Evolutionary conservation across 23 red algal genomes (phyloP), one percentile per base, ranked within the genome.

Genomic region (Chondrus crispus): DNA sequence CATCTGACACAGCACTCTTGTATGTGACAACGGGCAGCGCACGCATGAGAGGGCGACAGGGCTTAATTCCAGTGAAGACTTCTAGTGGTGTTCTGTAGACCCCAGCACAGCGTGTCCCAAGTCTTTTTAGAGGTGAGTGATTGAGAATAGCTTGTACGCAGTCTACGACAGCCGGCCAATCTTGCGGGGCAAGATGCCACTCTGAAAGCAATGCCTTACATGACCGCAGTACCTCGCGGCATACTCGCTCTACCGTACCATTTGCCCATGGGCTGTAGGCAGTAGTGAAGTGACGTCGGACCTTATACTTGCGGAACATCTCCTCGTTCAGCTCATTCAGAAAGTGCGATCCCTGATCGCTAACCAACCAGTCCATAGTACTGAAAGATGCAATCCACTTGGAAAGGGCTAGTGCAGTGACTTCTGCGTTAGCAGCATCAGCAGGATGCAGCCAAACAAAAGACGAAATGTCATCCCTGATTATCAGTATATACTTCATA

Each of bases 231-330:
- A 91, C 51, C 39, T 91, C 87, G 0, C 76, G 0, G 37, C 1
- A 70, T 29, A 91, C 74, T 4, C 68, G 46, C 28, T 91, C 87
- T 5, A 80, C 73, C 24, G 86, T 62, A 26, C 69, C 49, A 49
- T 90, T 90, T 8, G 43, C 50, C 86, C 86, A 90, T 7, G 87
- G 70, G 14, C 1, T 36, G 58, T 91, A 82, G 55, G 87, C 87
- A 20, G 63, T 33, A 3, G 87, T 80, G 60, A 91, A 91, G 57
- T 91, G 71, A 62, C 81, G 87, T 14, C 20, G 11, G 9, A 83
- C 40, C 1, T 62, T 62, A 24, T 33, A 28, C 46, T 83, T 38
- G n/a, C 1, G 29, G 6, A 19, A 8, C n/a, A 83, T 40, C 46
- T 33, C 19, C 9, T 2, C 52, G 14, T 60, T 28, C 0, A 83